These are phyloP conservation scores for Yarrowia galli DNA, from an alignment of 1,139 yeast species.

Conservation along the genomic window DNA sequence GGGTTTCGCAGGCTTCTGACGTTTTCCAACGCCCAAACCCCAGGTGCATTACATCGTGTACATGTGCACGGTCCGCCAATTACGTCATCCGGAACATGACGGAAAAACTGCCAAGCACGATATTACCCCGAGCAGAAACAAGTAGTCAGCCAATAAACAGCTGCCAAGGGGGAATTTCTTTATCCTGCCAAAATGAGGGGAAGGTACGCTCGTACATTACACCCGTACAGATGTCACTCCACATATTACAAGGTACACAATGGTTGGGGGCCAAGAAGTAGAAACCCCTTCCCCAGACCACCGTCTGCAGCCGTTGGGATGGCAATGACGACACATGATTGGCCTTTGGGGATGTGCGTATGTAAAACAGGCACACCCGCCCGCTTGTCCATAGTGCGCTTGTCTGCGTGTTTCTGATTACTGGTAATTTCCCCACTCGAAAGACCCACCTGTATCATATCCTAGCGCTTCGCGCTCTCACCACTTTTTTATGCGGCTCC, in stretches of 20 bases:
- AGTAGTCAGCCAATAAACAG: not conserved
- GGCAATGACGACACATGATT: slow-evolving; percentile 2
- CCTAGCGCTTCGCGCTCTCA: no score
- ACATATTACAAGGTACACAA: not conserved
- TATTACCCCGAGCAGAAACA: not conserved
- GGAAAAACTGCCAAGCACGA: slow-evolving; percentile 36
- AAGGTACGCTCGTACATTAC: no score
- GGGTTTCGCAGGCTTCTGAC: slow-evolving; percentile 14
- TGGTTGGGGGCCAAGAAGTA: slow-evolving; percentile 32
- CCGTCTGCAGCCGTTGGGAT: slow-evolving; percentile 14
- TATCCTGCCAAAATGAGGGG: no score
- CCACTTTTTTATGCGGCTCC: not conserved
- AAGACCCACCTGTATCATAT: not conserved
- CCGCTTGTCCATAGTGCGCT: no score
- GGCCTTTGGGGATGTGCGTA: slow-evolving; percentile 8
- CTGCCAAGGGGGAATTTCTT: no score
- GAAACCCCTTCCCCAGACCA: slow-evolving; percentile 13
- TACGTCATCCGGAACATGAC: slow-evolving; percentile 31
- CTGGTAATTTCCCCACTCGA: not conserved
- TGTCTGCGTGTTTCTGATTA: not conserved
- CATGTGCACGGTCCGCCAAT: slow-evolving; percentile 3
- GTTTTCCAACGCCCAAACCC: not conserved
- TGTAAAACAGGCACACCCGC: not conserved
- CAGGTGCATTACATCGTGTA: slow-evolving; percentile 24
- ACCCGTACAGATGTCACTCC: not conserved